These are phyloP conservation scores for Trifolium fragiferum DNA, from an alignment of 306 rosid species.

Conservation along the genomic window DNA sequence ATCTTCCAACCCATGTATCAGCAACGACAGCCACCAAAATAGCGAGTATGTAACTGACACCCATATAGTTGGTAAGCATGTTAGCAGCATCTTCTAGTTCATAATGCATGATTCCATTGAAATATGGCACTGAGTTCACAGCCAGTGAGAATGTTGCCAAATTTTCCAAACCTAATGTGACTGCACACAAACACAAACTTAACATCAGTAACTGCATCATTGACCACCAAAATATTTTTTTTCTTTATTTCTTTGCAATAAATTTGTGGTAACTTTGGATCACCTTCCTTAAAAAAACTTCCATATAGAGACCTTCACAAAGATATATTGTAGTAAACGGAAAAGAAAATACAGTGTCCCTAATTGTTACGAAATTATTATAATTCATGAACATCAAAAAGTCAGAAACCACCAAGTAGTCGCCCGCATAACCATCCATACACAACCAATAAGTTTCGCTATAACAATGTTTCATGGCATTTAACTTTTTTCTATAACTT, in stretches of 20 bases:
- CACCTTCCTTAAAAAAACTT: too few relatives aligned
- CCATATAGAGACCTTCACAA: too few relatives aligned
- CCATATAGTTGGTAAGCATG: slow-evolving; percentile 79
- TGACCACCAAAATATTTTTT: background rate
- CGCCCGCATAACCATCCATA: too few relatives aligned
- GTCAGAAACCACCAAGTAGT: too few relatives aligned
- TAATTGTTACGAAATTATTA: too few relatives aligned
- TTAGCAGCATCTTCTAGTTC: slow-evolving; percentile 80
- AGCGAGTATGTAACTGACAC: slow-evolving; percentile 72
- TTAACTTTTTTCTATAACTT: background rate
- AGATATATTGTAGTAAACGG: too few relatives aligned
- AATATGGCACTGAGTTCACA: slow-evolving; percentile 82
- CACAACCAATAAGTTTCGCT: background rate
- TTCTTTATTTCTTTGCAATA: too few relatives aligned
- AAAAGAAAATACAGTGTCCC: too few relatives aligned
- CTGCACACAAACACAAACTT: slow-evolving; percentile 53
- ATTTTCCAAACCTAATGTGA: slow-evolving; percentile 64
- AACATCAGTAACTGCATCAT: slow-evolving; percentile 13
- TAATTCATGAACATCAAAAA: too few relatives aligned
- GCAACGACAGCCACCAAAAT: slow-evolving; percentile 74
- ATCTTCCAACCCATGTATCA: slow-evolving; percentile 74
- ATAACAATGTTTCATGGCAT: background rate
- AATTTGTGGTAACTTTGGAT: background rate
- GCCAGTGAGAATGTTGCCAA: slow-evolving; percentile 77
- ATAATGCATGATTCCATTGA: slow-evolving; percentile 68